A percentile compares a stretch with the other conserved stretches of the same genome.
Conservation (phyloP, 257 asterid species). For the Nicotiana tomentosiformis region DNA sequence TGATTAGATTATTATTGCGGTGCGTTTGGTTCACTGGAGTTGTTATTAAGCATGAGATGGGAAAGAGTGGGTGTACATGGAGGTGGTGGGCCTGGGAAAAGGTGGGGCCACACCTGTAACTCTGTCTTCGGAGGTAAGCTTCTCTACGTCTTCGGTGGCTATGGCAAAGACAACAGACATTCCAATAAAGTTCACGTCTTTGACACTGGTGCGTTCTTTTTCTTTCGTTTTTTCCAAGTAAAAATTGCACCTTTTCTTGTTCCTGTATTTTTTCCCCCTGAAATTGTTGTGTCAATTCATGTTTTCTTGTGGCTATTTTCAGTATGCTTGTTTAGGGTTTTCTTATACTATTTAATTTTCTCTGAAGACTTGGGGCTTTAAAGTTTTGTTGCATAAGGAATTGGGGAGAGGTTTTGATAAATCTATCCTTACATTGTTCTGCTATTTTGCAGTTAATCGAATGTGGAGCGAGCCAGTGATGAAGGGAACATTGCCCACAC, state of each 20-base stretch:
- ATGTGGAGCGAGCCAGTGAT: conserved; percentile 66
- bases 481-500: conserved; percentile 64
- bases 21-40: not conserved
- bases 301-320: not conserved
- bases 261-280: not conserved
- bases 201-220: conserved; percentile 51
- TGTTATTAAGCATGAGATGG: conserved; percentile 60
- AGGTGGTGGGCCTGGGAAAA: conserved; percentile 76
- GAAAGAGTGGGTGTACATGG: conserved; percentile 53
- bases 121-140: conserved; percentile 82
- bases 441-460: conserved; percentile 44
- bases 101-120: conserved; percentile 99
- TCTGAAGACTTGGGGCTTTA: not conserved
- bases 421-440: not conserved
- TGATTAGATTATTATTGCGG: not conserved
- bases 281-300: not conserved
- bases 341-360: not conserved
- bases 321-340: not conserved
- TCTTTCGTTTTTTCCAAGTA: not conserved
- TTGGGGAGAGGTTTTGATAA: not conserved
- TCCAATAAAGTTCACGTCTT: conserved; percentile 85
- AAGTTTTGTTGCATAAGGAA: not conserved
- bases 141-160: conserved; percentile 94
- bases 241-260: not conserved
- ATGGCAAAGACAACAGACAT: conserved; percentile 79